phyloP scores from a whole-genome alignment of 2,329 filamentous ascomycete species.

The Aspergillus brasiliensis region DNA sequence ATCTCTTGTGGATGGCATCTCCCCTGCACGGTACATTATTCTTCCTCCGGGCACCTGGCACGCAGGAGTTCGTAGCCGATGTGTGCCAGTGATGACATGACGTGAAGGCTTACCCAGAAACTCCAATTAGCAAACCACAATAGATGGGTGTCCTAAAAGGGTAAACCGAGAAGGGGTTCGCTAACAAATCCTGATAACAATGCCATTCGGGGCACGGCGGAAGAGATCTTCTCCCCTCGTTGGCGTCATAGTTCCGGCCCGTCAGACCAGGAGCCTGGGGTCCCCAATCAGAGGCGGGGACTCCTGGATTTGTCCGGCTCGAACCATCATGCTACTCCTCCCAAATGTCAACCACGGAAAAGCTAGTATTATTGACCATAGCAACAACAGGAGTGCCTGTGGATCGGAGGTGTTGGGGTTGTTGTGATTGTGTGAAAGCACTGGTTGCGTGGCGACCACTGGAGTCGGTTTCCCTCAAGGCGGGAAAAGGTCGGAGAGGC shows the following conservation, averaged over 20 bases:
- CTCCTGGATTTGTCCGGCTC: background rate
- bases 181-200: background rate
- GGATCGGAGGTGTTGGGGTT: background rate
- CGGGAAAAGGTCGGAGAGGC: background rate
- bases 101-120: background rate
- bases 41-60: background rate
- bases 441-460: background rate
- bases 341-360: too few species aligned
- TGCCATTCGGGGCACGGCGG: background rate
- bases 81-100: background rate
- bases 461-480: background rate
- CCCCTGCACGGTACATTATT: background rate
- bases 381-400: background rate
- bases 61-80: background rate
- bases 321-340: background rate
- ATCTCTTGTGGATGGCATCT: background rate
- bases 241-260: slow-evolving; percentile 3
- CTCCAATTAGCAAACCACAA: background rate
- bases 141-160: background rate
- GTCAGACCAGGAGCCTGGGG: background rate
- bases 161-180: background rate
- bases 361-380: background rate
- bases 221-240: background rate
- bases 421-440: too few species aligned
- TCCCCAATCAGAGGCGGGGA: background rate